phyloP scores from a whole-genome alignment of 108 stramenopile species.

The Poteriospumella lacustris region DNA sequence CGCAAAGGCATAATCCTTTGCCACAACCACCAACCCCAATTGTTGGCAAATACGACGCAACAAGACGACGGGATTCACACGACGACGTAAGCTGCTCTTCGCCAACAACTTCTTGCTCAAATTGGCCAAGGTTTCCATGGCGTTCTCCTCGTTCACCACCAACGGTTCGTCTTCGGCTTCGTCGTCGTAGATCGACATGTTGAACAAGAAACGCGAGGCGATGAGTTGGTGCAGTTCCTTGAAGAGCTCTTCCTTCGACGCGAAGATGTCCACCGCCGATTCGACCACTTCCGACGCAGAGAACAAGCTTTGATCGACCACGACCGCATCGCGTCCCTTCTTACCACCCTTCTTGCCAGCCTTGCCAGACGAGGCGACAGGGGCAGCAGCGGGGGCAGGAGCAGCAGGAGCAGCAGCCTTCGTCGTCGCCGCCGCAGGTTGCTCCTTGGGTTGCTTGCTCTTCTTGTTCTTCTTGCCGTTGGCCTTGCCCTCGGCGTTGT shows the following conservation, averaged over 20 bases:
- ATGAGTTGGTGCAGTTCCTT: neutral
- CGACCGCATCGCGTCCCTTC: neutral
- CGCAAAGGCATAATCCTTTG: constrained; percentile 65
- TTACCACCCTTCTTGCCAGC: constrained; percentile 27
- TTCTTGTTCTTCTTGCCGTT: constrained; percentile 16
- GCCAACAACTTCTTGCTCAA: neutral
- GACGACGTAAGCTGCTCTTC: neutral
- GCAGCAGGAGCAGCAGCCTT: constrained; percentile 43
- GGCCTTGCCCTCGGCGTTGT: neutral
- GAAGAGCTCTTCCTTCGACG: neutral
- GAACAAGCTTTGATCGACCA: neutral
- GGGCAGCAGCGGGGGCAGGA: neutral
- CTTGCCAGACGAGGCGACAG: neutral
- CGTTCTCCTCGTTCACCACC: neutral
- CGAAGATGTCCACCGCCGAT: neutral
- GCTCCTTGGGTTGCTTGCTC: constrained; percentile 46
- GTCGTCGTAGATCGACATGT: neutral
- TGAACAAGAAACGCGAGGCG: neutral
- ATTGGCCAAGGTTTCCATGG: constrained; percentile 34
- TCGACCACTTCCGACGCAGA: neutral
- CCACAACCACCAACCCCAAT: constrained; percentile 72
- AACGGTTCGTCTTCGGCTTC: constrained; percentile 13
- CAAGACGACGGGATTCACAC: constrained; percentile 43
- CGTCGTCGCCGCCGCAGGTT: constrained; percentile 30
- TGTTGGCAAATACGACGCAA: constrained; percentile 80